These are phyloP conservation scores for Ophiosphaerella korrae DNA, from an alignment of 2,329 filamentous ascomycete genomes.

Conservation along the genomic window DNA sequence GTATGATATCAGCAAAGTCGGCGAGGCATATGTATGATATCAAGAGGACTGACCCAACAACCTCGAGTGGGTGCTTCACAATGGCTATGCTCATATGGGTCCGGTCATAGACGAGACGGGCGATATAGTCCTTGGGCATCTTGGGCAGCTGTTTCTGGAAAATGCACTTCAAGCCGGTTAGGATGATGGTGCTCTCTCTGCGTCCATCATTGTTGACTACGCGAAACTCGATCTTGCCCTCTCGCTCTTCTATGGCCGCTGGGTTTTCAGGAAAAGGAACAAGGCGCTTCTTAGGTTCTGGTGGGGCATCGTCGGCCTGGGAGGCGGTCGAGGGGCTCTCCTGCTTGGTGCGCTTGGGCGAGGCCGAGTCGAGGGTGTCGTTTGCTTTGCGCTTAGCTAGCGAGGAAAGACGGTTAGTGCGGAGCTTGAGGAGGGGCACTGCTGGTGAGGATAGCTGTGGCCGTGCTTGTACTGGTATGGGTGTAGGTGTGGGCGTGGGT, in stretches of 20 bases:
- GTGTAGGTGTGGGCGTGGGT: conserved; percentile 5
- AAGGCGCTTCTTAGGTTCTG: conserved; percentile 59
- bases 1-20: neutral
- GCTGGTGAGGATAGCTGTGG: conserved; percentile 9
- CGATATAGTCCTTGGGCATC: conserved; percentile 99
- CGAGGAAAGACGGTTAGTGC: conserved; percentile 19
- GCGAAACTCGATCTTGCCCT: conserved; percentile 92
- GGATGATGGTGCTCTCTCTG: conserved; percentile 86
- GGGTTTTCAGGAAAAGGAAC: conserved; percentile 94
- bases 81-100: conserved; percentile 97
- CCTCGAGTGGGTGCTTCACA: conserved; percentile 92
- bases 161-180: conserved; percentile 95
- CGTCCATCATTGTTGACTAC: conserved; percentile 96
- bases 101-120: conserved; percentile 93
- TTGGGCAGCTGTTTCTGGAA: conserved; percentile 98
- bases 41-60: conserved; percentile 64
- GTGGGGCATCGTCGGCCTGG: conserved; percentile 36
- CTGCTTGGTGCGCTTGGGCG: conserved; percentile 63
- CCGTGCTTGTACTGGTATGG: too few relatives aligned
- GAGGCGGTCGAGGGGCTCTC: conserved; percentile 42
- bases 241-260: conserved; percentile 90
- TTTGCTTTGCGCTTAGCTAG: conserved; percentile 75
- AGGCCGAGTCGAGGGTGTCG: conserved; percentile 63
- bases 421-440: conserved; percentile 13
- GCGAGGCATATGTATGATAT: neutral